Conservation (phyloP, 768 basidiomycete species). For the Lactarius vividus region DNA sequence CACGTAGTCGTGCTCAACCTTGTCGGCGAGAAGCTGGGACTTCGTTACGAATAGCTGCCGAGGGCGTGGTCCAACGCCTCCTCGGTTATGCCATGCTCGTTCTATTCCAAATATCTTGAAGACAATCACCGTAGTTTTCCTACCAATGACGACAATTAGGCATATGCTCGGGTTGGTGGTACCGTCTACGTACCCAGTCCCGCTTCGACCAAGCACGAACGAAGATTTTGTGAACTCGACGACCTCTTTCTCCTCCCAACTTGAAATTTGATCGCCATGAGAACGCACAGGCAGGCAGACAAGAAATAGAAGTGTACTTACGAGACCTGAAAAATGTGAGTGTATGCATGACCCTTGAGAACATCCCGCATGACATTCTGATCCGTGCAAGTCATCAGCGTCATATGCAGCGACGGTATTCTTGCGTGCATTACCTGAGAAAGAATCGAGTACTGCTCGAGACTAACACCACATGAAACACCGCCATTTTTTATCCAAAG, state of each 20-base stretch:
- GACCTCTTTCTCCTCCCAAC: conserved; percentile 22
- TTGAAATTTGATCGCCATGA: not conserved
- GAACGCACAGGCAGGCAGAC: not conserved
- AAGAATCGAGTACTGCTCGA: conserved; percentile 20
- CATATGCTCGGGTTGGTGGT: not conserved
- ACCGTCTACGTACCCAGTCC: conserved; percentile 56
- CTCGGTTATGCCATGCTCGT: conserved; percentile 45
- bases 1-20: conserved; percentile 65
- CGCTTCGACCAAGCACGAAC: conserved; percentile 49
- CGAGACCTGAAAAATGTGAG: conserved; percentile 25
- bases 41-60: conserved; percentile 74
- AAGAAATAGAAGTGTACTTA: not conserved
- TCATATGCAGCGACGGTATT: not conserved
- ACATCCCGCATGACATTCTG: conserved; percentile 18
- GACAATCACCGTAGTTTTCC: conserved; percentile 75
- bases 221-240: conserved; percentile 22
- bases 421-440: conserved; percentile 10
- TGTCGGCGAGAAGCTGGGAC: conserved; percentile 60
- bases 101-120: conserved; percentile 74
- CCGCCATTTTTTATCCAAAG: not conserved
- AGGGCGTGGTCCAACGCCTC: conserved; percentile 42
- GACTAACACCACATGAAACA: conserved; percentile 1
- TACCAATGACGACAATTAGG: conserved; percentile 28
- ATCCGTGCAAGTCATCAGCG: not conserved
- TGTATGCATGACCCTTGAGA: conserved; percentile 19